Base-by-base conservation (phyloP, 192 early-diverging fungal genomes). In the Entrophospora sp. region DNA sequence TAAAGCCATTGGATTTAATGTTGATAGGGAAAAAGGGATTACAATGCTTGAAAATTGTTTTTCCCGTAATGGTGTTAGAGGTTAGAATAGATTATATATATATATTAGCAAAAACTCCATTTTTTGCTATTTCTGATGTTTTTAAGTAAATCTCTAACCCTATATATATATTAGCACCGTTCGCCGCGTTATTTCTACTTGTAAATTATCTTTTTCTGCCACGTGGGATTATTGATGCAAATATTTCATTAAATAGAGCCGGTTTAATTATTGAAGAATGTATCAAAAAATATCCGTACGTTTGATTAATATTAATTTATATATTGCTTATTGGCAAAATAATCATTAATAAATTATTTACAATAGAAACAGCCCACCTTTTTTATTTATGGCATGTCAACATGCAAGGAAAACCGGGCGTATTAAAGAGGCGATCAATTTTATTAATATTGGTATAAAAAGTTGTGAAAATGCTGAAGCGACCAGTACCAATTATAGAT, bases 121-220 rank as follows among this genome's bases (percentile, higher is more conserved):
- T n/a, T n/a, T n/a, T n/a, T n/a, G n/a, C n/a, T n/a, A n/a, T n/a
- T n/a, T n/a, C n/a, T n/a, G n/a, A n/a, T n/a, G n/a, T n/a, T n/a
- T n/a, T n/a, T n/a, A n/a, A n/a, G n/a, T n/a, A n/a, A n/a, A n/a
- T n/a, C n/a, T 56, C 2, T 61, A 7, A 4, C 8, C 30, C 20
- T 42, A 14, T 61, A 25, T 2, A 24, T n/a, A 43, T 55, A 28
- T 20, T 18, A 73, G 75, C 69, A 20, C 75, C 71, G 3, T 76
- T 71, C 24, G 71, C 75, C 13, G 68, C 69, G 27, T 45, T 76
- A 4, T 73, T 73, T 35, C 51, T 76, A 16, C 48, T 69, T 27
- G 57, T 71, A 31, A 76, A 73, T 35, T 76, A 76, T 32, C 44
- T 76, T 25, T 76, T 76, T 36, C 60, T 76, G 16, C 57, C 75